Conservation (phyloP, 345 rosid genomes). For the Sonneratia alba region DNA sequence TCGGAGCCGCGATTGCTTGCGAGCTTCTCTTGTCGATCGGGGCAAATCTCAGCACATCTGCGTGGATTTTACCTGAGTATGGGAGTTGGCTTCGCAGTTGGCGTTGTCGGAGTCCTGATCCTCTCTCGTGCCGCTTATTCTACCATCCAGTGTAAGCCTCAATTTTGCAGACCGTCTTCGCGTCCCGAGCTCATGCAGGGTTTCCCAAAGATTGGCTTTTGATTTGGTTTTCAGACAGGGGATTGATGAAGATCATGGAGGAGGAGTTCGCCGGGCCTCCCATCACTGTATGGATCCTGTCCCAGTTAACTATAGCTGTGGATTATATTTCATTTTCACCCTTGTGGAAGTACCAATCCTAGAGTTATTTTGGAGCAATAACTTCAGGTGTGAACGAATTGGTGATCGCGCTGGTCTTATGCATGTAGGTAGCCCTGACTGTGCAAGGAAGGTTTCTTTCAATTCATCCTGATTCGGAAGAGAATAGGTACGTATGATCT, state of each 20-base stretch:
- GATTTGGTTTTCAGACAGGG: conserved; percentile 48
- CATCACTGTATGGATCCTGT: conserved; percentile 34
- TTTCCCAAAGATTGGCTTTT: conserved; percentile 6
- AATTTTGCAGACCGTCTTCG: not conserved
- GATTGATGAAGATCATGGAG: conserved; percentile 80
- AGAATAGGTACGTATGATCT: conserved; percentile 52
- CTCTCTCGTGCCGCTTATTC: conserved; percentile 87
- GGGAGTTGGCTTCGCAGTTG: conserved; percentile 56
- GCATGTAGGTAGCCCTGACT: conserved; percentile 83
- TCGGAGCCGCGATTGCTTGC: not conserved
- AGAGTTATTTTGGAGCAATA: not conserved
- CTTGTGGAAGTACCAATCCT: not conserved
- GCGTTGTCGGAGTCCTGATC: conserved; percentile 52
- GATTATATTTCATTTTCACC: not conserved
- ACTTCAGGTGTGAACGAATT: conserved; percentile 62
- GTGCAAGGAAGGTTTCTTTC: conserved; percentile 83
- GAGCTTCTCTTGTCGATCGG: not conserved
- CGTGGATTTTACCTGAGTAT: conserved; percentile 13
- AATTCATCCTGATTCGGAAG: conserved; percentile 83
- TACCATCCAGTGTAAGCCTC: conserved; percentile 61
- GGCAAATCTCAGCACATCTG: not conserved
- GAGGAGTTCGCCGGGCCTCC: conserved; percentile 86
- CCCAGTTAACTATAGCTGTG: not conserved
- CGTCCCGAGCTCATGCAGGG: not conserved
- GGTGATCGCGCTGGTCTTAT: conserved; percentile 61